phyloP scores from a whole-genome alignment of 257 asterid species.

The Solanum rostratum region DNA sequence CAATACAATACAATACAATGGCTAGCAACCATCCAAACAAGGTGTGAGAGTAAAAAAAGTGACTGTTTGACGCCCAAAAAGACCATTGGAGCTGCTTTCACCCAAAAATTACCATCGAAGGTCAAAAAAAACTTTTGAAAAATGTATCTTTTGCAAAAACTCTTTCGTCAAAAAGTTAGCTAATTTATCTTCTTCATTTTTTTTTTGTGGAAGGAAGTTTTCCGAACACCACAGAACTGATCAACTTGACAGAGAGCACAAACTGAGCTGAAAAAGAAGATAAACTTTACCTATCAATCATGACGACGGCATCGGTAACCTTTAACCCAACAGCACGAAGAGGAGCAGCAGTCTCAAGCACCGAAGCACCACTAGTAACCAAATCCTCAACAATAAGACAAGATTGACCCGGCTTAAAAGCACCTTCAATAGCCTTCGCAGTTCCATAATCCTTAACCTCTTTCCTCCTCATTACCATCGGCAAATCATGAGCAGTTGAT shows the following conservation, averaged over 20 bases:
- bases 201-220: no score
- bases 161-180: not conserved
- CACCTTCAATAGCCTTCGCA: constrained; percentile 83
- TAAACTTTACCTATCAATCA: constrained; percentile 67
- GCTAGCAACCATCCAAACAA: no score
- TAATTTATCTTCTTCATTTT: not conserved
- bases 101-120: not conserved
- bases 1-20: no score
- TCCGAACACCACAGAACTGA: not conserved
- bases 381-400: constrained; percentile 88
- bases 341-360: constrained; percentile 84
- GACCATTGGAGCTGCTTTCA: not conserved
- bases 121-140: not conserved
- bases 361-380: constrained; percentile 91
- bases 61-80: not conserved
- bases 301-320: constrained; percentile 83
- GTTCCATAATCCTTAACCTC: constrained; percentile 95
- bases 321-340: constrained; percentile 72
- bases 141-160: not conserved
- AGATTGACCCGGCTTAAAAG: constrained; percentile 30
- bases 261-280: not conserved
- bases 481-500: constrained; percentile 41
- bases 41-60: not conserved
- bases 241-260: not conserved
- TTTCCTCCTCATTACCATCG: constrained; percentile 94